Evolutionary conservation across 1,284 basidiomycete genomes (phyloP), one percentile per base, ranked within the genome.

Genomic region (Phellopilus nigrolimitatus): DNA sequence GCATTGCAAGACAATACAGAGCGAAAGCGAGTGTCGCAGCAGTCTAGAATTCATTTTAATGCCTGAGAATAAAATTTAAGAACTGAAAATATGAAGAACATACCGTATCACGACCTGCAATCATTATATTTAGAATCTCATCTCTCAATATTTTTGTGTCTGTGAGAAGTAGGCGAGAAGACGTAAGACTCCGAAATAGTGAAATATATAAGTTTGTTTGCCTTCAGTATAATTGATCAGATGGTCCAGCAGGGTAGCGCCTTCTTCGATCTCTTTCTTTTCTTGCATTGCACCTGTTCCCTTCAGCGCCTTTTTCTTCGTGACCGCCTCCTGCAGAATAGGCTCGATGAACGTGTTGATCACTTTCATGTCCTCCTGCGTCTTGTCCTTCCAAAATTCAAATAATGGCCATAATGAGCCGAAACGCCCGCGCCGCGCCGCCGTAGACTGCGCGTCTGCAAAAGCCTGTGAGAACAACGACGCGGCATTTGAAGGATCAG

Each of bases 281-380:
- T 56, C 33, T 21, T 19, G 19, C 0, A 27, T 41, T 13, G 24
- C 15, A 17, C 9, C 19, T 6, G 15, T 10, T 10, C n/a, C 27
- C 9, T 13, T 25, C 9, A 17, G 24, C 39, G 56, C 49, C 15
- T 53, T 51, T 31, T 68, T 66, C 56, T 66, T 68, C 58, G 70
- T 61, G 4, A 80, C 63, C 0, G 77, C 76, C 21, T 73, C 71
- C 31, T 66, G 53, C 5, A 79, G 56, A 30, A 80, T 73, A 0
- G 78, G 79, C 40, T 75, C 71, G 3, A 80, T 66, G 49, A 72
- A 79, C 1, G 67, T 69, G 47, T 74, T 72, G 19, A 82, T 73
- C 4, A 72, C 56, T 53, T 70, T 66, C 73, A 79, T 77, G 4
- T 70, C 67, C 24, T 66, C 62, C 38, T 63, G 61, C 3, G 72